These are phyloP conservation scores for Sclerotinia minor DNA, from an alignment of 2,329 filamentous ascomycete genomes.

Conservation along the genomic window DNA sequence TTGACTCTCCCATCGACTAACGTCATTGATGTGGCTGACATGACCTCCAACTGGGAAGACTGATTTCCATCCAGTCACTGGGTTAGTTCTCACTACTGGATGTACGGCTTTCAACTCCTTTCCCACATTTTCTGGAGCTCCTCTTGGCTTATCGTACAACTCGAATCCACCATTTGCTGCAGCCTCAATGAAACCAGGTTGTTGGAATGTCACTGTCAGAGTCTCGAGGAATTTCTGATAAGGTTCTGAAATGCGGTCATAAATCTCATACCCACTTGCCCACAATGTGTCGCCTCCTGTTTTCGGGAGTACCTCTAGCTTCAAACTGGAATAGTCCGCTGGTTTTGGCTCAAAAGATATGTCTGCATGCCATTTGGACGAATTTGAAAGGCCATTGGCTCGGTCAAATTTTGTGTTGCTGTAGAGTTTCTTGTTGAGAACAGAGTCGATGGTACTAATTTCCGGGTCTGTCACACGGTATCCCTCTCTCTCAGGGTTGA, in stretches of 20 bases:
- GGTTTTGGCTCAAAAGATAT: slow-evolving; percentile 65
- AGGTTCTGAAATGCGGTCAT: slow-evolving; percentile 59
- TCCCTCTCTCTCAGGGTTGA: slow-evolving; percentile 53
- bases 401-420: slow-evolving; percentile 22
- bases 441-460: slow-evolving; percentile 64
- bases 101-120: slow-evolving; percentile 51
- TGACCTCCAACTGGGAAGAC: slow-evolving; percentile 55
- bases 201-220: slow-evolving; percentile 55
- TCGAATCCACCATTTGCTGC: slow-evolving; percentile 49
- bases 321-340: slow-evolving; percentile 61
- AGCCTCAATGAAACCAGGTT: slow-evolving; percentile 52
- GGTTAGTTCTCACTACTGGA: slow-evolving; percentile 58
- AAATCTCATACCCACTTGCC: slow-evolving; percentile 67
- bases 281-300: slow-evolving; percentile 62
- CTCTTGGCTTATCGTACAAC: slow-evolving; percentile 49
- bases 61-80: slow-evolving; percentile 58
- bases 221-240: slow-evolving; percentile 59
- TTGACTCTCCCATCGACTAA: slow-evolving; percentile 51
- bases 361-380: slow-evolving; percentile 59
- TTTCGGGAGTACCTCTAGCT: slow-evolving; percentile 55
- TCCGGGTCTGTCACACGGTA: slow-evolving; percentile 52
- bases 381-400: slow-evolving; percentile 45
- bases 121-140: slow-evolving; percentile 53
- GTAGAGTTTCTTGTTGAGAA: slow-evolving; percentile 54
- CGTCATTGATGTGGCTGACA: slow-evolving; percentile 52